Conservation (phyloP, 2,329 filamentous ascomycete species). For the Talaromyces sp. region DNA sequence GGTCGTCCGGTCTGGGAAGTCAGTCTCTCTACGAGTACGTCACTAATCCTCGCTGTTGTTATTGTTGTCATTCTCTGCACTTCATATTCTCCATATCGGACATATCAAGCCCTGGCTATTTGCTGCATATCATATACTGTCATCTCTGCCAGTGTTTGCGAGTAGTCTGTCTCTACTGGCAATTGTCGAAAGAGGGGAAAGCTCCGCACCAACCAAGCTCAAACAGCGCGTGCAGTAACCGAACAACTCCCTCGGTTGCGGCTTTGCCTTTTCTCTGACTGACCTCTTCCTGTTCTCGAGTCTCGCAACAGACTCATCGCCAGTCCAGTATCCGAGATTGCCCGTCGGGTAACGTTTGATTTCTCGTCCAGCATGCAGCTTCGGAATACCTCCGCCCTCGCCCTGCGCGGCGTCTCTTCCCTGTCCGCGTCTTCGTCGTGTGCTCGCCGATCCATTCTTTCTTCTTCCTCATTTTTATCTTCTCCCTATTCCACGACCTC, state of each 20-base stretch:
- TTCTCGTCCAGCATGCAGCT: conserved; percentile 6
- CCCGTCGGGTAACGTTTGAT: background rate
- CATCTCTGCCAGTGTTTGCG: background rate
- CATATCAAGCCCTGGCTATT: background rate
- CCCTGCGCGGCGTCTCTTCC: conserved; percentile 35
- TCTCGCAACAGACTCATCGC: background rate
- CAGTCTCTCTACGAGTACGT: background rate
- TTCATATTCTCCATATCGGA: background rate
- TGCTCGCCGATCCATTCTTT: conserved; percentile 25
- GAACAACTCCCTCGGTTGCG: conserved; percentile 8
- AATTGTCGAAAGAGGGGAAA: background rate
- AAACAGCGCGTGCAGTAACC: background rate
- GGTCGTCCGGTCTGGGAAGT: background rate
- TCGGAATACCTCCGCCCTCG: conserved; percentile 26
- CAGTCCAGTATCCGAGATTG: background rate
- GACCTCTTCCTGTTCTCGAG: background rate
- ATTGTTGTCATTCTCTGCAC: background rate
- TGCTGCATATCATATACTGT: background rate
- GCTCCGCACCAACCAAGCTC: background rate
- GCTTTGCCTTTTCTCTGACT: background rate
- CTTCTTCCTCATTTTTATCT: conserved; percentile 18
- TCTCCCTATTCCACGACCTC: conserved; percentile 27
- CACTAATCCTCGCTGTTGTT: background rate
- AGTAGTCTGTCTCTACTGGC: background rate
- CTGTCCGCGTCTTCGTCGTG: conserved; percentile 29